Evolutionary conservation across 495 filamentous ascomycete genomes (phyloP).

Genomic region (Podospora tetraspora): DNA sequence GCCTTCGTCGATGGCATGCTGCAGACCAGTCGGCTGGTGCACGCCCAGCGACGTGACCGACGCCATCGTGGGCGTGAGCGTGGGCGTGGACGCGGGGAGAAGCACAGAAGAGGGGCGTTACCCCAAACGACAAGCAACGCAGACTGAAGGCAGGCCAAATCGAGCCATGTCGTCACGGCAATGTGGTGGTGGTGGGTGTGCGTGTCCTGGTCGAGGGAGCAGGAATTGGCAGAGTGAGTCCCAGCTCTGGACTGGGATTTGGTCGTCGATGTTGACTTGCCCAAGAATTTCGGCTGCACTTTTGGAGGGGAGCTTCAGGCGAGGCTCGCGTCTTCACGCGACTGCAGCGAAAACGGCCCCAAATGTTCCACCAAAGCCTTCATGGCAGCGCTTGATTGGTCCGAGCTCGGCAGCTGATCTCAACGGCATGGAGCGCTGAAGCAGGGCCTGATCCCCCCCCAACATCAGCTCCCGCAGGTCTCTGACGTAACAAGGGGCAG

Average conservation of each 20-base stretch:
- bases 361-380: slow-evolving; percentile 9
- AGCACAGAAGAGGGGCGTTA: neutral
- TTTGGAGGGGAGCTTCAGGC: neutral
- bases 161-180: slow-evolving; percentile 9
- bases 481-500: neutral
- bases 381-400: slow-evolving; percentile 25
- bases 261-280: neutral
- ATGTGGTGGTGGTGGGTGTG: neutral
- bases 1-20: slow-evolving; percentile 75
- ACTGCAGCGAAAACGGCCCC: slow-evolving; percentile 2
- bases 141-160: neutral
- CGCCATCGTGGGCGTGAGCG: slow-evolving; percentile 55
- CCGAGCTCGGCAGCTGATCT: slow-evolving; percentile 6
- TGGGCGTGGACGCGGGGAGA: neutral
- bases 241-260: neutral
- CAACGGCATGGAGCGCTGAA: neutral
- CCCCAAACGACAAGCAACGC: neutral
- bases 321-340: slow-evolving; percentile 11
- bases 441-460: slow-evolving; percentile 4
- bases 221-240: neutral
- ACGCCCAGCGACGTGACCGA: slow-evolving; percentile 80
- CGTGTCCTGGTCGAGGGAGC: neutral
- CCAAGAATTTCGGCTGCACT: neutral
- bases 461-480: neutral
- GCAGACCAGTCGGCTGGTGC: slow-evolving; percentile 76